phyloP scores from a whole-genome alignment of 768 basidiomycete species.

The Tricholoma flavovirens region DNA sequence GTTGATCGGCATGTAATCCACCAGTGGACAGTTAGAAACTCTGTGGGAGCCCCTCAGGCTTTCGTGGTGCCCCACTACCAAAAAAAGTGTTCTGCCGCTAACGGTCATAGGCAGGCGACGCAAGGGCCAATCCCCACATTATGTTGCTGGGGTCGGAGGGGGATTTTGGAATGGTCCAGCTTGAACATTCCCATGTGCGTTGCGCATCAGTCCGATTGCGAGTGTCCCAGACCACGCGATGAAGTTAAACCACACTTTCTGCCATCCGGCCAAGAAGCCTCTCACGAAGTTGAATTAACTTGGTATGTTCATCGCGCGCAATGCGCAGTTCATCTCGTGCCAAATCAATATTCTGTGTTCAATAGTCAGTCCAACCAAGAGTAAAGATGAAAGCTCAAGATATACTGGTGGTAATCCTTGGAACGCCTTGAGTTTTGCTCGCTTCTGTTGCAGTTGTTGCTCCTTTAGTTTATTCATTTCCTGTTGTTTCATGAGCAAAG shows the following conservation, averaged over 20 bases:
- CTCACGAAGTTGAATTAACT: slow-evolving; percentile 42
- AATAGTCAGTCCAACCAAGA: not conserved
- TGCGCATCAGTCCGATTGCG: not conserved
- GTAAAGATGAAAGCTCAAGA: not conserved
- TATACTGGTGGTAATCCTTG: slow-evolving; percentile 46
- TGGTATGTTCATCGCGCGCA: slow-evolving; percentile 38
- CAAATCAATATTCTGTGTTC: slow-evolving; percentile 39
- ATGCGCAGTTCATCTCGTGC: slow-evolving; percentile 36
- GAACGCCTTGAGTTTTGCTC: slow-evolving; percentile 40
- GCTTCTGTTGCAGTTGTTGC: slow-evolving; percentile 36
- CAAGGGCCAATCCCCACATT: too few species aligned
- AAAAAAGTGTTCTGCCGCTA: too few species aligned
- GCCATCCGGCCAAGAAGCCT: slow-evolving; percentile 42
- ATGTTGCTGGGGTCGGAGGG: not conserved
- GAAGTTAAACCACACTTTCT: slow-evolving; percentile 28
- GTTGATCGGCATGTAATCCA: too few species aligned
- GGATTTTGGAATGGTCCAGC: not conserved
- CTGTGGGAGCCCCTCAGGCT: too few species aligned
- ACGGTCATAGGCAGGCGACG: too few species aligned
- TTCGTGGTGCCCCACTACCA: too few species aligned
- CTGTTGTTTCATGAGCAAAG: slow-evolving; percentile 33
- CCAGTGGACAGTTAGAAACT: too few species aligned
- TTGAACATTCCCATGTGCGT: not conserved
- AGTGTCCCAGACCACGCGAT: not conserved
- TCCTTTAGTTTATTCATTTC: slow-evolving; percentile 31